phyloP scores from a whole-genome alignment of 129 eudicot genomes.

The Flaveria brownii region DNA sequence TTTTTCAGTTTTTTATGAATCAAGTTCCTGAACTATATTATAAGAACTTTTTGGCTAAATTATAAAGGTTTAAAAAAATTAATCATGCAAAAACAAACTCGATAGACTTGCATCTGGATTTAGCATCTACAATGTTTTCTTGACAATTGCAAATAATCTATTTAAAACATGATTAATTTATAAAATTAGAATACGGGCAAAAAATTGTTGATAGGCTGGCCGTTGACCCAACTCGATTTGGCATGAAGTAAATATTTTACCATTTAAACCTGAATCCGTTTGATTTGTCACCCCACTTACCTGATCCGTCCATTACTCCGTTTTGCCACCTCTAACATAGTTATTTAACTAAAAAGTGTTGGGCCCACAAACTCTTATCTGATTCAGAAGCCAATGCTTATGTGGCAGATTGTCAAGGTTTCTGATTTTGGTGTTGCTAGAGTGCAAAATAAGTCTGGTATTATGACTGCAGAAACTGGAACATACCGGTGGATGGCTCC shows the following conservation, averaged over 20 bases:
- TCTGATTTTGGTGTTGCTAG: constrained; percentile 75
- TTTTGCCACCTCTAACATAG: not conserved
- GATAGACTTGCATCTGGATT: not conserved
- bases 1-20: not conserved
- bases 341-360: not conserved
- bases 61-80: not conserved
- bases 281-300: not conserved
- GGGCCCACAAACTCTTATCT: constrained; percentile 14
- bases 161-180: not conserved
- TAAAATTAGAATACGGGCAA: not conserved
- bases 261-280: not conserved
- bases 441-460: constrained; percentile 54
- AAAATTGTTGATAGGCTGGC: not conserved
- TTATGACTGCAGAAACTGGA: constrained; percentile 74
- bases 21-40: not conserved
- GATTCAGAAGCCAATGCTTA: constrained; percentile 1
- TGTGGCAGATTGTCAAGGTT: constrained; percentile 54
- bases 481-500: constrained; percentile 79
- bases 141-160: not conserved
- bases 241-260: not conserved
- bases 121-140: not conserved
- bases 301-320: not conserved
- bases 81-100: not conserved
- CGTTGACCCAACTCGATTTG: not conserved
- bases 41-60: not conserved